A percentile compares a stretch with the other conserved stretches of the same genome.
Conservation (phyloP, 1,139 yeast species). For the Zygoascus meyerae region DNA sequence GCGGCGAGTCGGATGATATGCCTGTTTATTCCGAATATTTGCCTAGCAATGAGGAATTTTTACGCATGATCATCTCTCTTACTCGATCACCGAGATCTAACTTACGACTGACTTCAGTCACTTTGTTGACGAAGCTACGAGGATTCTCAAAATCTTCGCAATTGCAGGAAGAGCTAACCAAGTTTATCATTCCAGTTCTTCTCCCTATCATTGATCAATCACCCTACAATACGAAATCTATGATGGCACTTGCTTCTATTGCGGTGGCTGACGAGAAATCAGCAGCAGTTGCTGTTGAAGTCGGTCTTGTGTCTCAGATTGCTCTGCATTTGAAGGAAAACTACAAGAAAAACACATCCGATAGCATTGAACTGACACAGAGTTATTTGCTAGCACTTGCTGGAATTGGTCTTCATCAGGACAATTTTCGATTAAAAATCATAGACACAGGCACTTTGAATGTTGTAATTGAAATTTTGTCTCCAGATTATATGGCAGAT, state of each 20-base stretch:
- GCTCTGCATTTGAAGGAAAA: constrained; percentile 22
- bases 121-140: constrained; percentile 30
- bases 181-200: constrained; percentile 32
- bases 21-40: neutral
- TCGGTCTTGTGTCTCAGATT: constrained; percentile 30
- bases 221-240: constrained; percentile 26
- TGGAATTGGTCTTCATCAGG: constrained; percentile 33
- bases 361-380: constrained; percentile 12
- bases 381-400: constrained; percentile 24
- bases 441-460: constrained; percentile 31
- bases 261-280: constrained; percentile 30
- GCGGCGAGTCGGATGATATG: neutral
- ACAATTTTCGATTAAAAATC: constrained; percentile 30
- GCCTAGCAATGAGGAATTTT: constrained; percentile 3
- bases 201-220: constrained; percentile 29
- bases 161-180: constrained; percentile 24
- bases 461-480: constrained; percentile 27
- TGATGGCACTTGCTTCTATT: constrained; percentile 28
- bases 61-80: constrained; percentile 1
- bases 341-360: constrained; percentile 11
- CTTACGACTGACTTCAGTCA: constrained; percentile 31
- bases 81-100: constrained; percentile 12
- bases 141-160: constrained; percentile 18
- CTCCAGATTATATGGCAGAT: constrained; percentile 13
- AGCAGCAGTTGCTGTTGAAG: constrained; percentile 34